Evolutionary conservation across 352 stramenopile genomes (phyloP), one percentile per base, ranked within the genome.

Genomic region (Phytophthora vignae): DNA sequence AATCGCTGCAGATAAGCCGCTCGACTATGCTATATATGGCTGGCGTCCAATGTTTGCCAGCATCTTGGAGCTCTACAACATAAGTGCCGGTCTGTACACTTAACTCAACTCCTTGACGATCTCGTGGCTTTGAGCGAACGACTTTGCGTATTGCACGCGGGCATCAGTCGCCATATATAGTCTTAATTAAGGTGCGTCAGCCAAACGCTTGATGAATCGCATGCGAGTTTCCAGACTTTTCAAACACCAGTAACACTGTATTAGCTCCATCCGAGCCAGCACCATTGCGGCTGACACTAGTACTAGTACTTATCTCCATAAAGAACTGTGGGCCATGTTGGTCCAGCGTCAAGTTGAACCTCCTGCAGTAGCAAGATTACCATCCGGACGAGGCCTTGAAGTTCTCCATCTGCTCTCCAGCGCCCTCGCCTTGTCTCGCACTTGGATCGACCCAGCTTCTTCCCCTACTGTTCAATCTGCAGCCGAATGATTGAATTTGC

Each of bases 301-400:
- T 25, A 14, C 9, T 15, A 46, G 10, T 22, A n/a, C n/a, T n/a
- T n/a, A n/a, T n/a, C 9, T 22, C 7, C 27, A 53, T 9, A 10
- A 21, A 10, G 40, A 49, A 3, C 12, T 4, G 40, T 49, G 10
- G 17, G 15, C 15, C 14, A 1, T 40, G 50, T n/a, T 29, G 27
- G 14, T 58, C 14, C 52, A 58, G 27, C 19, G 31, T 60, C 21
- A 60, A 12, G 17, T 70, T 78, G 54, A 85, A 85, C 4, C 78
- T 76, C 14, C 78, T 62, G 50, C 78, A 85, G 46, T 87, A 88
- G 21, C 82, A 76, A 55, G 85, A 88, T 69, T 81, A 88, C 80
- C 82, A 90, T 3, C 82, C 82, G 0, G 77, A 82, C 4, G 78
- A 88, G 21, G 80, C 82, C 67, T 87, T 87, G 71, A 88, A 90